A percentile compares a stretch with the other conserved stretches of the same genome.
Conservation (phyloP, 2,329 filamentous ascomycete species). For the Colletotrichum sp. region DNA sequence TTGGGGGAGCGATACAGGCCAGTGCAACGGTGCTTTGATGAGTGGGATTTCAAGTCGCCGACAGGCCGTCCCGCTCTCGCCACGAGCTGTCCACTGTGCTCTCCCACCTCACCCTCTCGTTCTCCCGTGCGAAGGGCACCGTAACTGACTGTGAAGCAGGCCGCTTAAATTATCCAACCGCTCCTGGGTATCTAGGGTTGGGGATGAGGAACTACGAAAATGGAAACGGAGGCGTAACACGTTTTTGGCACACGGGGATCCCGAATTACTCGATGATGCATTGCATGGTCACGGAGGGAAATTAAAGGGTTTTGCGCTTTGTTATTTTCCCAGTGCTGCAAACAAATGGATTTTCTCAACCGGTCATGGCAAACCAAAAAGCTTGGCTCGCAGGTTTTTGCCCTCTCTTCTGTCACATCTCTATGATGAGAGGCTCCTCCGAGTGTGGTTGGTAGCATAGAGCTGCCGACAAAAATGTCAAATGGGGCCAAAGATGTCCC, state of each 20-base stretch:
- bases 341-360: constrained; percentile 22
- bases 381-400: constrained; percentile 7
- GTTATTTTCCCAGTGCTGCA: constrained; percentile 18
- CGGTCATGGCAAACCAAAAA: constrained; percentile 19
- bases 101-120: background rate
- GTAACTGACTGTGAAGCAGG: background rate
- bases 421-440: constrained; percentile 11
- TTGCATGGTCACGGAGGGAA: constrained; percentile 22
- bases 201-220: constrained; percentile 20
- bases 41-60: background rate
- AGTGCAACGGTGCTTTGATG: background rate
- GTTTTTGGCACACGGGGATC: constrained; percentile 22
- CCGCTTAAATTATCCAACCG: constrained; percentile 18
- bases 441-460: constrained; percentile 19
- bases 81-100: background rate
- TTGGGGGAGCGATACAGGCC: background rate
- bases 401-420: background rate
- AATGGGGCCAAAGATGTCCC: constrained; percentile 19
- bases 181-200: constrained; percentile 20
- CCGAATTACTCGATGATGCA: constrained; percentile 23
- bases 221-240: constrained; percentile 22
- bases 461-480: constrained; percentile 19
- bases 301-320: constrained; percentile 21
- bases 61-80: background rate
- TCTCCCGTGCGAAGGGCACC: background rate